These are phyloP conservation scores for Aspergillus costaricaensis DNA, from an alignment of 2,329 filamentous ascomycete genomes.

Conservation along the genomic window DNA sequence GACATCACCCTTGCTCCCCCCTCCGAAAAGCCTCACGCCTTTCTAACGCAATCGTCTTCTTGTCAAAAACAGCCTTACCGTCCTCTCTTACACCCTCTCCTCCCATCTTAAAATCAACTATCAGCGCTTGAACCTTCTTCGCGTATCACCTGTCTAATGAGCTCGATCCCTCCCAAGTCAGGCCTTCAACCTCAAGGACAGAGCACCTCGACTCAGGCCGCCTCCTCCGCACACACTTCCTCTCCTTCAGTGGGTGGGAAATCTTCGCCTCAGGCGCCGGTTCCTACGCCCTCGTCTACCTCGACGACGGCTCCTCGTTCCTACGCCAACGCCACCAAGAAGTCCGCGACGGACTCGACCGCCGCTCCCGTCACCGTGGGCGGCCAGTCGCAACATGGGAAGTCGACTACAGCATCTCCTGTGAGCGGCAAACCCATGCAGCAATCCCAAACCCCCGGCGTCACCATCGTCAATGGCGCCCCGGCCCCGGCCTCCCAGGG, in stretches of 20 bases:
- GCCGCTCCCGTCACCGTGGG: constrained; percentile 56
- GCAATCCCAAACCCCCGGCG: constrained; percentile 42
- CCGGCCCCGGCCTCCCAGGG: constrained; percentile 50
- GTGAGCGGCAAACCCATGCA: constrained; percentile 80
- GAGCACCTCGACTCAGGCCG: constrained; percentile 52
- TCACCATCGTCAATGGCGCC: constrained; percentile 68
- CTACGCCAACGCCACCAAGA: constrained; percentile 65
- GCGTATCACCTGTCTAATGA: constrained; percentile 57
- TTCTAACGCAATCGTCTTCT: constrained; percentile 7
- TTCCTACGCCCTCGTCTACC: constrained; percentile 37
- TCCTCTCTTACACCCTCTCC: constrained; percentile 7
- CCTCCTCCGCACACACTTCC: constrained; percentile 46
- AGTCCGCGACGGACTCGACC: constrained; percentile 55
- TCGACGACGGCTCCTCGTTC: constrained; percentile 53
- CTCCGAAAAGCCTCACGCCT: constrained; percentile 3
- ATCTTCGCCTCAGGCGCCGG: constrained; percentile 45
- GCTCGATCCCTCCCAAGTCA: constrained; percentile 54
- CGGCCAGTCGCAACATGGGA: constrained; percentile 56
- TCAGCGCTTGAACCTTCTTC: constrained; percentile 14
- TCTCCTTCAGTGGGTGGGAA: constrained; percentile 45
- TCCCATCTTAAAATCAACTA: neutral
- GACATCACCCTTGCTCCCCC: constrained; percentile 18
- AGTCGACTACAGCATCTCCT: constrained; percentile 68
- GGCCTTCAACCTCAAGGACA: constrained; percentile 54
- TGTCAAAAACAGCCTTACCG: constrained; percentile 12